Evolutionary conservation across 2,329 filamentous ascomycete genomes (phyloP).

Genomic region (Sporothrix euskadiensis): DNA sequence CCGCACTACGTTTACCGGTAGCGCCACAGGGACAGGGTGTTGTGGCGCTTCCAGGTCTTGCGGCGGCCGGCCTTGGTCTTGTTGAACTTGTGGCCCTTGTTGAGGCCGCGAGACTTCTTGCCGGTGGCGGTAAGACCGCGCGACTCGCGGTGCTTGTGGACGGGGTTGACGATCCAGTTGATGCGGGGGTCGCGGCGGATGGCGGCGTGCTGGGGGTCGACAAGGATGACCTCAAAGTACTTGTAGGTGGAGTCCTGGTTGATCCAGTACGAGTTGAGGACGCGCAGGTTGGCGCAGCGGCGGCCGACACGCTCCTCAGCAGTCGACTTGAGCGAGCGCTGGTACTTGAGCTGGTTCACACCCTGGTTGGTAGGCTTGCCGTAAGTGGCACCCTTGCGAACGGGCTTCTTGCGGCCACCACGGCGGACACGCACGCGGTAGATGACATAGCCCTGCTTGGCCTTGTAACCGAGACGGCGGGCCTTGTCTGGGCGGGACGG

Average conservation of each 20-base stretch:
- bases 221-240: constrained; percentile 99
- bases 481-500: constrained; percentile 99
- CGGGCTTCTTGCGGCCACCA: constrained; percentile 97
- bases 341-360: constrained; percentile 99
- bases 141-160: constrained; percentile 99
- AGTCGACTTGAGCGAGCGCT: constrained; percentile 95
- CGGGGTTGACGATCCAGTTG: constrained; percentile 99
- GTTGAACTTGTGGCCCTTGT: constrained; percentile 99
- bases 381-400: constrained; percentile 97
- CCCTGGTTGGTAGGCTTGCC: constrained; percentile 99
- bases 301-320: constrained; percentile 99
- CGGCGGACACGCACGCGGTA: constrained; percentile 98
- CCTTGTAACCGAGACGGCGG: constrained; percentile 99
- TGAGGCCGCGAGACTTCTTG: constrained; percentile 99
- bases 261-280: constrained; percentile 99
- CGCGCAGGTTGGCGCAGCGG: constrained; percentile 97
- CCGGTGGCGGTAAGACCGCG: constrained; percentile 97
- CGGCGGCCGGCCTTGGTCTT: constrained; percentile 95
- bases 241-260: constrained; percentile 99
- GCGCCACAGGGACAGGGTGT: constrained; percentile 98
- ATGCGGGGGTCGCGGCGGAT: constrained; percentile 98
- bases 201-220: constrained; percentile 99
- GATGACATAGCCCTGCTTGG: constrained; percentile 99
- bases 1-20: constrained; percentile 70
- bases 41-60: constrained; percentile 99